phyloP scores from a whole-genome alignment of 805 yeast species.

The Peterozyma xylosa region DNA sequence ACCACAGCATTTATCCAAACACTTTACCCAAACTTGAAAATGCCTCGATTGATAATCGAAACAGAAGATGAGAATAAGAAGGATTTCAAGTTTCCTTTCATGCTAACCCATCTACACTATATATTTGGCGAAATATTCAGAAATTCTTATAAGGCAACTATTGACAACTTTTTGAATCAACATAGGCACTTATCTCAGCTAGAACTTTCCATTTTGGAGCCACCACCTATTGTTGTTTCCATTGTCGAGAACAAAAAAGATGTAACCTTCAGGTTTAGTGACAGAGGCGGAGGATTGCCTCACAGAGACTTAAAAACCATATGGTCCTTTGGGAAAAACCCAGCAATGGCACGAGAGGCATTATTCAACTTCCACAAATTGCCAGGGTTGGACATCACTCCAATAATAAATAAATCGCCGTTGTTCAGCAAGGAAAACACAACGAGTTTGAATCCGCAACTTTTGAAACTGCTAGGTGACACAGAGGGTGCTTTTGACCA shows the following conservation, averaged over 20 bases:
- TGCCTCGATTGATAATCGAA: constrained; percentile 74
- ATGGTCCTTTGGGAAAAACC: constrained; percentile 83
- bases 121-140: constrained; percentile 82
- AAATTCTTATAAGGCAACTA: constrained; percentile 79
- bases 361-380: constrained; percentile 59
- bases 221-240: constrained; percentile 74
- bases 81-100: constrained; percentile 67
- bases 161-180: constrained; percentile 22
- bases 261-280: constrained; percentile 73
- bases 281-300: constrained; percentile 83
- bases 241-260: constrained; percentile 60
- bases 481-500: background rate
- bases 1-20: constrained; percentile 45
- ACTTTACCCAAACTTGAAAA: constrained; percentile 43
- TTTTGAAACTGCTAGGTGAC: too few species aligned
- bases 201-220: constrained; percentile 18
- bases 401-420: constrained; percentile 6
- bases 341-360: constrained; percentile 50
- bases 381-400: constrained; percentile 48
- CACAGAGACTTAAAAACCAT: constrained; percentile 50
- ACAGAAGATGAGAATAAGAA: constrained; percentile 39
- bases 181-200: constrained; percentile 5
- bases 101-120: constrained; percentile 81
- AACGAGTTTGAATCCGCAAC: background rate
- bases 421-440: constrained; percentile 1